These are phyloP conservation scores for Cadophora gregata DNA, from an alignment of 2,329 filamentous ascomycete genomes.

Conservation along the genomic window DNA sequence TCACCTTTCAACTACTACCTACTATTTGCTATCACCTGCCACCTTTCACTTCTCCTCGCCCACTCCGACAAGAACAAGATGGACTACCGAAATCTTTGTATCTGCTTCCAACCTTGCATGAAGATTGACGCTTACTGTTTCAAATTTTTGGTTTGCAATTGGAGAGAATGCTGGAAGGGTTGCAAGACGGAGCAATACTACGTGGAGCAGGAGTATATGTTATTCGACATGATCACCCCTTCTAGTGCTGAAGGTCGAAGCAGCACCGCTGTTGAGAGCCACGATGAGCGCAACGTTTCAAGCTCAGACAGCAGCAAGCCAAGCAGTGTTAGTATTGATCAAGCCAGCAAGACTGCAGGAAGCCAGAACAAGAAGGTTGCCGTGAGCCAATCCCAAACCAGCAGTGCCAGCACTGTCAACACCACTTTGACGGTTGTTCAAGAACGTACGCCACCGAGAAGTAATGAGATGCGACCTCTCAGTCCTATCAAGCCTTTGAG, in stretches of 20 bases:
- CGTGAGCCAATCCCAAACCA: slow-evolving; percentile 49
- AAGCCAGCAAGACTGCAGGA: slow-evolving; percentile 29
- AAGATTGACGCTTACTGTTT: slow-evolving; percentile 96
- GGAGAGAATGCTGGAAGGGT: slow-evolving; percentile 96
- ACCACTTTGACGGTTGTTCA: slow-evolving; percentile 40
- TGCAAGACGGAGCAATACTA: slow-evolving; percentile 88
- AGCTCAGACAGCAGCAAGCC: slow-evolving; percentile 70
- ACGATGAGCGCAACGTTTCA: slow-evolving; percentile 64
- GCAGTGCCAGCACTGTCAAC: slow-evolving; percentile 44
- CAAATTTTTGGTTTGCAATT: slow-evolving; percentile 92
- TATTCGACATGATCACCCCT: slow-evolving; percentile 64
- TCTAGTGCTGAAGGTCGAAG: slow-evolving; percentile 40
- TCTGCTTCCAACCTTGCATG: slow-evolving; percentile 97
- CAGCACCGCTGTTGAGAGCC: slow-evolving; percentile 43
- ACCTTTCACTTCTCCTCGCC: slow-evolving; percentile 87
- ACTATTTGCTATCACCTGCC: slow-evolving; percentile 95
- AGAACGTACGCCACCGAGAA: slow-evolving; percentile 36
- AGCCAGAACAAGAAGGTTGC: slow-evolving; percentile 52
- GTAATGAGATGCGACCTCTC: slow-evolving; percentile 50
- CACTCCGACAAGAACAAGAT: slow-evolving; percentile 98
- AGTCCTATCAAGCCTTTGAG: slow-evolving; percentile 72
- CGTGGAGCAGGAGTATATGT: slow-evolving; percentile 70
- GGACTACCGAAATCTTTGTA: slow-evolving; percentile 94
- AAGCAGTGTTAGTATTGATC: slow-evolving; percentile 45
- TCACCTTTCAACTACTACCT: slow-evolving; percentile 98